Percentiles rank a stretch among this genome's conserved stretches.
Evolutionary conservation across 1,139 yeast species (phyloP).

Genomic region (Magnusiomyces tetraspermus): DNA sequence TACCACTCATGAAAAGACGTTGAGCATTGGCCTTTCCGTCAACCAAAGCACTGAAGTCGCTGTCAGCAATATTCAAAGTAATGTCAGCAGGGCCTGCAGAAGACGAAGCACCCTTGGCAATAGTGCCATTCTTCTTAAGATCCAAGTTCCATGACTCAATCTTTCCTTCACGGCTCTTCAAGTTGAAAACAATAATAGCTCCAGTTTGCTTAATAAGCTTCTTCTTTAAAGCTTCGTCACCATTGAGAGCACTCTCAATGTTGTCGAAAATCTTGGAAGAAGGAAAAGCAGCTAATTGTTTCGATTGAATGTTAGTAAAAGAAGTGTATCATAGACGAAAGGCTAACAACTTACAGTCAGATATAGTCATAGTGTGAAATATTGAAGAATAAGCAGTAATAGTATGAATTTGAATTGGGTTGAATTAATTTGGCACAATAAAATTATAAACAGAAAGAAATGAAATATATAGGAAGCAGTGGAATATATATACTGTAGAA

Average conservation of each 20-base stretch:
- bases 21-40: constrained; percentile 77
- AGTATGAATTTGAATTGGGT: too few species aligned
- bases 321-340: too few species aligned
- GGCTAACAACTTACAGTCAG: background rate
- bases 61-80: constrained; percentile 54
- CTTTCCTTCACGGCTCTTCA: constrained; percentile 59
- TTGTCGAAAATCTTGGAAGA: constrained; percentile 35
- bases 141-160: constrained; percentile 63
- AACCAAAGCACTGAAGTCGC: constrained; percentile 53
- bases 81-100: constrained; percentile 52
- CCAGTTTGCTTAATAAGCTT: constrained; percentile 41
- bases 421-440: too few species aligned
- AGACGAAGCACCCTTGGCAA: constrained; percentile 38
- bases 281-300: constrained; percentile 32
- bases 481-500: too few species aligned
- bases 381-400: too few species aligned
- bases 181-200: constrained; percentile 57
- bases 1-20: constrained; percentile 74
- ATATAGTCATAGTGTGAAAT: too few species aligned
- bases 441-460: too few species aligned
- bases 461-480: too few species aligned
- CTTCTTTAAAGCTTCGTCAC: constrained; percentile 27
- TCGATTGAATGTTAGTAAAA: background rate
- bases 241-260: constrained; percentile 26
- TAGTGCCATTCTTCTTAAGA: constrained; percentile 53